A percentile compares a stretch with the other conserved stretches of the same genome.
phyloP scores from a whole-genome alignment of 169 alveolate species.

The Plasmodium sp. region DNA sequence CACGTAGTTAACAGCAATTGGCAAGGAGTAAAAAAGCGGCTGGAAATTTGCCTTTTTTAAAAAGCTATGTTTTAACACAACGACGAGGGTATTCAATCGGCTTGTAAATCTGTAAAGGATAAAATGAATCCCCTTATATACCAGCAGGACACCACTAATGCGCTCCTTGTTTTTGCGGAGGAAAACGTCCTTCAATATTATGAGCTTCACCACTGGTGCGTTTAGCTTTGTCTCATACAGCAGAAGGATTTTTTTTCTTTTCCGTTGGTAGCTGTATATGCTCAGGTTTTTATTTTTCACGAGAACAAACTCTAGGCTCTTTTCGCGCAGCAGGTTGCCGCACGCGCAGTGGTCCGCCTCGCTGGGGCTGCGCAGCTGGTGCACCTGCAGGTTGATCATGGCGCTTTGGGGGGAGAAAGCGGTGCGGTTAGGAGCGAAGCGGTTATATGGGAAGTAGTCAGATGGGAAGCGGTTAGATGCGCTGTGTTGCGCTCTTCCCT shows the following conservation, averaged over 20 bases:
- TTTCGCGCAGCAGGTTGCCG: conserved; percentile 17
- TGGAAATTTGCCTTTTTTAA: conserved; percentile 3
- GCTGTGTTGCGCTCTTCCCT: neutral
- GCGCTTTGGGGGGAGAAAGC: neutral
- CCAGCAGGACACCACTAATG: conserved; percentile 24
- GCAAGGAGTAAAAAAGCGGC: conserved; percentile 8
- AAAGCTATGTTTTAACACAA: conserved; percentile 29
- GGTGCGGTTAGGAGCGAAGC: neutral
- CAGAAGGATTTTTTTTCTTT: neutral
- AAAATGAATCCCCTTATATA: conserved; percentile 30
- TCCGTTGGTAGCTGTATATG: conserved; percentile 6
- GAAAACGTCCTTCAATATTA: conserved; percentile 16
- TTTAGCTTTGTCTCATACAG: conserved; percentile 46
- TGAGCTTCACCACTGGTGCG: conserved; percentile 17
- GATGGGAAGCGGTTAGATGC: neutral
- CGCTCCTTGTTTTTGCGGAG: neutral
- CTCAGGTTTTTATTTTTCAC: conserved; percentile 45
- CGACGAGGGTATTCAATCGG: conserved; percentile 9
- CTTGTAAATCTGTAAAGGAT: conserved; percentile 23
- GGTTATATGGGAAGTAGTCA: neutral
- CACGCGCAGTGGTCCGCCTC: conserved; percentile 46
- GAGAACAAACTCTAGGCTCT: conserved; percentile 15
- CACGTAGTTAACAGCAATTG: neutral
- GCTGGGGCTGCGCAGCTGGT: conserved; percentile 29
- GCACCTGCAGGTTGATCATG: conserved; percentile 22